These are phyloP conservation scores for Rhodofomes roseus DNA, from an alignment of 1,284 basidiomycete genomes.

Conservation along the genomic window DNA sequence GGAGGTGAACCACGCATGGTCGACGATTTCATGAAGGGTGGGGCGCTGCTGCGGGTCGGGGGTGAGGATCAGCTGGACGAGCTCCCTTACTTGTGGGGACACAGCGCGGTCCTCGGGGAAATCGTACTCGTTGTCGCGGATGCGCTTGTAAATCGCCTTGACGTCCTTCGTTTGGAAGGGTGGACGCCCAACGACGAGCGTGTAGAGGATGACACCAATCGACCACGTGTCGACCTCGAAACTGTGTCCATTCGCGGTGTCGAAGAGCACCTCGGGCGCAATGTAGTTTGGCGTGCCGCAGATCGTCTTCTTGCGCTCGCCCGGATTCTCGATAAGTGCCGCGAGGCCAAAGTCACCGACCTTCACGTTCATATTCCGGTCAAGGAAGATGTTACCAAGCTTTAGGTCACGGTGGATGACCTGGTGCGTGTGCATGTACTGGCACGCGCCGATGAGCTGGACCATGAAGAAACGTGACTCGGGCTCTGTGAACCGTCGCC, in stretches of 20 bases:
- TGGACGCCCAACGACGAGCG: conserved; percentile 88
- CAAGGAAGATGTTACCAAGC: conserved; percentile 94
- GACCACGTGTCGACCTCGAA: conserved; percentile 99
- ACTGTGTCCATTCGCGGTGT: conserved; percentile 93
- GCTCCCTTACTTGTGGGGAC: conserved; percentile 69
- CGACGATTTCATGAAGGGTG: conserved; percentile 81
- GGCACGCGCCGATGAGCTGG: conserved; percentile 92
- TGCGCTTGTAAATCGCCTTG: conserved; percentile 93
- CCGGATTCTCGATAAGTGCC: conserved; percentile 93
- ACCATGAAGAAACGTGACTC: conserved; percentile 92
- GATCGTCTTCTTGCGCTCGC: conserved; percentile 97
- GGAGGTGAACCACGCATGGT: conserved; percentile 81
- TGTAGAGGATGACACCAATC: conserved; percentile 96
- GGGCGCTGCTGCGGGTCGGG: conserved; percentile 80
- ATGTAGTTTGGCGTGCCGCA: conserved; percentile 99
- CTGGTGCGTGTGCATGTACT: conserved; percentile 95
- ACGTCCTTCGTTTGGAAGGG: conserved; percentile 99
- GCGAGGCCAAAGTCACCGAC: conserved; percentile 98
- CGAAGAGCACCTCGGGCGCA: conserved; percentile 96
- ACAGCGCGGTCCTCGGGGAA: conserved; percentile 81
- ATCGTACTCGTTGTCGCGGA: conserved; percentile 91
- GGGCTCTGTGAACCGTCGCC: conserved; percentile 87
- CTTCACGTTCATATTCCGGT: conserved; percentile 90
- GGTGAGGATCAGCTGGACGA: conserved; percentile 86
- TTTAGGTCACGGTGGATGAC: conserved; percentile 97